Percentiles rank a stretch among this genome's conserved stretches.
These are phyloP conservation scores for Helianthus tuberosus DNA, from an alignment of 129 eudicot genomes.

Conservation along the genomic window DNA sequence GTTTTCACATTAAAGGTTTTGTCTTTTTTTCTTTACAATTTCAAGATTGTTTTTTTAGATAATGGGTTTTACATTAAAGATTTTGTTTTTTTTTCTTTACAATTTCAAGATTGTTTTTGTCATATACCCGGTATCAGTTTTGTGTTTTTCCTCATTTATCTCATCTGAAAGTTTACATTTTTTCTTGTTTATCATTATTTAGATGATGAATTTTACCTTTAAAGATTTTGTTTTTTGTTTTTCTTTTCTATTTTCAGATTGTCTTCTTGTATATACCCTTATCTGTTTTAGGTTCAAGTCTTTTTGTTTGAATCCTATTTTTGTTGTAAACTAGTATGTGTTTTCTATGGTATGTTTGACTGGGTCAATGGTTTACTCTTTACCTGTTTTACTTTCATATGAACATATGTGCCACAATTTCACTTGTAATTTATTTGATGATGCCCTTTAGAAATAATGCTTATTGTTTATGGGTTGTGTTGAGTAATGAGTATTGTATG, in stretches of 20 bases:
- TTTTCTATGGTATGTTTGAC: conserved; percentile 2
- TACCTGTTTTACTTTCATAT: not conserved
- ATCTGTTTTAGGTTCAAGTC: not conserved
- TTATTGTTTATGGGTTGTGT: not conserved
- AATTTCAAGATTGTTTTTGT: too few relatives aligned
- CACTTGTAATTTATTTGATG: not conserved
- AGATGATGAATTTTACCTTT: conserved; percentile 24
- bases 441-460: not conserved
- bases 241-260: not conserved
- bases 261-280: conserved; percentile 20
- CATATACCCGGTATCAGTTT: not conserved
- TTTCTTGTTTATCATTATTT: conserved; percentile 8
- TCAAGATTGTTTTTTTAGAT: too few relatives aligned
- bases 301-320: not conserved
- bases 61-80: too few relatives aligned
- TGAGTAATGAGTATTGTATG: too few relatives aligned
- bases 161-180: not conserved
- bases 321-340: not conserved
- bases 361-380: conserved; percentile 9
- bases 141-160: conserved; percentile 15
- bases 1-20: too few relatives aligned
- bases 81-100: too few relatives aligned
- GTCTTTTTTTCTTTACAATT: too few relatives aligned
- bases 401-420: too few relatives aligned
- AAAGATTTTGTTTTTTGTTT: conserved; percentile 1